A percentile compares a stretch with the other conserved stretches of the same genome.
Conservation (phyloP, 495 filamentous ascomycete species). For the Durotheca rogersii region DNA sequence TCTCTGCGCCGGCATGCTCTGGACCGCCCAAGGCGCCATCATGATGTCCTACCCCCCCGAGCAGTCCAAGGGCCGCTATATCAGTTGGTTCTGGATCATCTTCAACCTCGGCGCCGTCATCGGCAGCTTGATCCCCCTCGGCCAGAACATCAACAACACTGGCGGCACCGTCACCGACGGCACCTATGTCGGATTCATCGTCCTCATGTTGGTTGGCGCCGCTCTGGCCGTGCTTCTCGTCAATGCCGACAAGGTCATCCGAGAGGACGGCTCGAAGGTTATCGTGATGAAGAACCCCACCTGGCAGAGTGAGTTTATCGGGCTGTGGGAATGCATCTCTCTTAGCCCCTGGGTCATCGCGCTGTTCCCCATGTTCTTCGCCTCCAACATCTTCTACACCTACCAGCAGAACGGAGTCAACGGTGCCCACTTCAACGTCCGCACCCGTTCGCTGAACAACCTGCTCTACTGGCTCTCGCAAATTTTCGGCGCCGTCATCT, state of each 20-base stretch:
- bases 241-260: constrained; percentile 73
- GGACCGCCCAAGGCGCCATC: constrained; percentile 90
- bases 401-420: constrained; percentile 67
- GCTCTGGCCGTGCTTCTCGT: constrained; percentile 69
- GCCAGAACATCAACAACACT: constrained; percentile 69
- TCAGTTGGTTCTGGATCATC: constrained; percentile 90
- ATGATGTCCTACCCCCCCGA: constrained; percentile 95
- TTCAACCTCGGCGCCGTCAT: constrained; percentile 94
- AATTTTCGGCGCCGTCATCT: constrained; percentile 78
- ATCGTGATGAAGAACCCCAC: constrained; percentile 87
- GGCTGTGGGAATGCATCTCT: constrained; percentile 72
- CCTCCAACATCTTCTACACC: constrained; percentile 80
- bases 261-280: constrained; percentile 76
- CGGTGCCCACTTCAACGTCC: constrained; percentile 73
- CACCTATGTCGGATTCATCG: constrained; percentile 88
- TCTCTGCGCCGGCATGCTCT: constrained; percentile 82
- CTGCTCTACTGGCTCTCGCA: constrained; percentile 85
- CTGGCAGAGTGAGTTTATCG: constrained; percentile 73
- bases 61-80: constrained; percentile 79
- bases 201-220: constrained; percentile 77
- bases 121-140: constrained; percentile 80
- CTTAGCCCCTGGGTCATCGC: constrained; percentile 74
- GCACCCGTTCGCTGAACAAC: constrained; percentile 80
- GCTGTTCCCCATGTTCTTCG: constrained; percentile 85
- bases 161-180: constrained; percentile 69